Evolutionary conservation across 441 rosid species (phyloP).

Genomic region (Metrosideros polymorpha): DNA sequence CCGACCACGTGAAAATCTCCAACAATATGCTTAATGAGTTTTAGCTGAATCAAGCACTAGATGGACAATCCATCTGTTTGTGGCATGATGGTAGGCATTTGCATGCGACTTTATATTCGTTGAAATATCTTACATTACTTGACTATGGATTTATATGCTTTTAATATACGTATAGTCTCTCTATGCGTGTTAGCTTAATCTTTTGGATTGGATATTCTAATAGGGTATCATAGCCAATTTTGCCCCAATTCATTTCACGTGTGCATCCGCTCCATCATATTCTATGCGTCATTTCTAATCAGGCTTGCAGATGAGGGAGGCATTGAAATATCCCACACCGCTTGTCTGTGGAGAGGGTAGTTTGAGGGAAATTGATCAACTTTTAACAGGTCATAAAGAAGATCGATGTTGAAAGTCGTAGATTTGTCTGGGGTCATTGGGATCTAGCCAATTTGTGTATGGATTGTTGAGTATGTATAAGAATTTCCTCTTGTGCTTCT

Average conservation of each 20-base stretch:
- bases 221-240: not conserved
- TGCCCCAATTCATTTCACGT: not conserved
- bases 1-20: not conserved
- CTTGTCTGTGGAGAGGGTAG: not conserved
- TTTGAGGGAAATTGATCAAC: not conserved
- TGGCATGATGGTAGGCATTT: not conserved
- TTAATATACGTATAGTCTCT: not conserved
- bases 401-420: not conserved
- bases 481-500: not conserved
- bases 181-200: not conserved
- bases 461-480: not conserved
- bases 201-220: not conserved
- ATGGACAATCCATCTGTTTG: not conserved
- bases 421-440: not conserved
- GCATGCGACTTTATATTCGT: not conserved
- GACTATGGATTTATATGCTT: not conserved
- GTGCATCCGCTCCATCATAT: not conserved
- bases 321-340: not conserved
- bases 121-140: not conserved
- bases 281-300: not conserved
- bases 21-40: not conserved
- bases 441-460: not conserved
- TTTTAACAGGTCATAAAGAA: not conserved
- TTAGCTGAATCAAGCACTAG: not conserved
- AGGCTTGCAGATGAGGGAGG: not conserved